Conservation (phyloP, 345 rosid species). For the Litchi chinensis region DNA sequence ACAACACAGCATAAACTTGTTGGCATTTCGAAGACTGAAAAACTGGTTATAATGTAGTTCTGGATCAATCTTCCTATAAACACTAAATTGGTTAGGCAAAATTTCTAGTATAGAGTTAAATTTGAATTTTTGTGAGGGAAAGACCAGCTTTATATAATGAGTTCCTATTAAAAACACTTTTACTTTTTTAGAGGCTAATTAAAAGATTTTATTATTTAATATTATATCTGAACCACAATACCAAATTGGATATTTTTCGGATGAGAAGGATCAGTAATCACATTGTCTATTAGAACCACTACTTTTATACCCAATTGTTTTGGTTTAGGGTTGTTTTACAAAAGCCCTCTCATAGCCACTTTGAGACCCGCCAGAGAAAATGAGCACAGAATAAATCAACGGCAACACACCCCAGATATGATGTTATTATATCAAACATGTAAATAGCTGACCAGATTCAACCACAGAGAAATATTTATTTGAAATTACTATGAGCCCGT, state of each 20-base stretch:
- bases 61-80: neutral
- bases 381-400: neutral
- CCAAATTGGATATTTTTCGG: neutral
- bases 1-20: neutral
- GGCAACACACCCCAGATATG: neutral
- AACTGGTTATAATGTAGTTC: neutral
- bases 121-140: neutral
- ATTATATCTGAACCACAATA: neutral
- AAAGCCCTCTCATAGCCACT: too few species aligned
- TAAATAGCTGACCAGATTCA: neutral
- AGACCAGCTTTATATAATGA: neutral
- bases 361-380: neutral
- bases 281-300: neutral
- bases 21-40: neutral
- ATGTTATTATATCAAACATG: neutral
- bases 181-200: neutral
- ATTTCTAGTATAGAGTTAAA: neutral
- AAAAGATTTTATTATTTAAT: too few species aligned
- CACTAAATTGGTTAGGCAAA: neutral
- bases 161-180: neutral
- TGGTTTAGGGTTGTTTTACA: neutral
- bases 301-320: neutral
- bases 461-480: neutral
- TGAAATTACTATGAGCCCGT: neutral
- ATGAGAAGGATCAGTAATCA: neutral